A percentile compares a stretch with the other conserved stretches of the same genome.
Conservation (phyloP, 345 rosid species). For the Populus simonii region DNA sequence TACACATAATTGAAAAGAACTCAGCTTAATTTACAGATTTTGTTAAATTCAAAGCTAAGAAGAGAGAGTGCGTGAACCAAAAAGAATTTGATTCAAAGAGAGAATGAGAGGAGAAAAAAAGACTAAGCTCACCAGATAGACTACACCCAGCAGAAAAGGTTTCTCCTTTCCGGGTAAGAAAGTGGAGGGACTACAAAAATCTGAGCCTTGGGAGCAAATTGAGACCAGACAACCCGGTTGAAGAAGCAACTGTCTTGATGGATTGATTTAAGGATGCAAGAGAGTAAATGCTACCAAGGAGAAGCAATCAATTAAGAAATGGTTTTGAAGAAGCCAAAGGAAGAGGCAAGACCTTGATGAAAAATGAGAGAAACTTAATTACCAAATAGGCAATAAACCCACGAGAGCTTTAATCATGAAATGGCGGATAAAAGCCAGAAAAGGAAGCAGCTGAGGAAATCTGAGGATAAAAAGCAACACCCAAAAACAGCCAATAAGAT, state of each 20-base stretch:
- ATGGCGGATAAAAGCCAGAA: constrained; percentile 1
- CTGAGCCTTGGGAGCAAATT: background rate
- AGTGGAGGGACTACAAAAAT: background rate
- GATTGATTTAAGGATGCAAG: background rate
- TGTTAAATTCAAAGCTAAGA: background rate
- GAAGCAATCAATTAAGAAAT: background rate
- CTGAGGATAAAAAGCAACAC: background rate
- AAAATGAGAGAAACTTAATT: background rate
- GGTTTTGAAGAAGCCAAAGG: background rate
- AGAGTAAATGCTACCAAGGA: background rate
- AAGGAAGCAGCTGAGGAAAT: constrained; percentile 10
- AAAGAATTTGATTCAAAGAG: background rate
- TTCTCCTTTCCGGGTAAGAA: background rate
- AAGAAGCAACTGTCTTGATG: background rate
- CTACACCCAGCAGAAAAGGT: background rate
- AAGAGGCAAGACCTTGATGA: background rate
- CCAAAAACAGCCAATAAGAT: background rate
- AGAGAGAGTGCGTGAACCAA: background rate
- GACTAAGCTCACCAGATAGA: background rate
- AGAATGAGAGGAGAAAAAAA: background rate
- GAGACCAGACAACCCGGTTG: background rate
- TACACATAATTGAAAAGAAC: background rate
- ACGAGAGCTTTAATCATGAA: background rate
- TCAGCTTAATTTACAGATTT: background rate
- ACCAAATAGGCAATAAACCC: constrained; percentile 27